Evolutionary conservation across 495 filamentous ascomycete species (phyloP), one percentile per base, ranked within the genome.

Genomic region (Xylaria grammica): DNA sequence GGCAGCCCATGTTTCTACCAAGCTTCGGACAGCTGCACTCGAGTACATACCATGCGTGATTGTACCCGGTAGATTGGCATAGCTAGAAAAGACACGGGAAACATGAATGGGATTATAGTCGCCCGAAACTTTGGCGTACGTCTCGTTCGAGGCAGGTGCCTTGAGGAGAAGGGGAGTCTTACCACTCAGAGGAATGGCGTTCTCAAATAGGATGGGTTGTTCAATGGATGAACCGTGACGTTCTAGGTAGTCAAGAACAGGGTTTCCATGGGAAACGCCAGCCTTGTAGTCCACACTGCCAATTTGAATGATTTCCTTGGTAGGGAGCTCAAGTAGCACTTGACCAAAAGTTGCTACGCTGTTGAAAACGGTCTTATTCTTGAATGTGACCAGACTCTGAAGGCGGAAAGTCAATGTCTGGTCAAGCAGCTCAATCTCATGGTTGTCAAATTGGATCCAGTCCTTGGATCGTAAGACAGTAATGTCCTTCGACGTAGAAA

Each of bases 31-130:
- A 22, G 96, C 93, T 57, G 95, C 95, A 79, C 94, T 97, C 5
- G 93, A 92, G 84, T 98, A 99, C 95, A 99, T 99, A 63, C 95
- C 95, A 75, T 99, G 94, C 2, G 94, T 97, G 75, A 99, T 99
- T 30, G 94, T 99, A 36, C 94, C 94, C 0, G 91, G 92, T 20
- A 99, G 87, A 75, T 91, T 94, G 73, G 94, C 95, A 72, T 98
- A 99, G 76, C 85, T 91, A 17, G 96, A 87, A 81, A 99, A 99
- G 40, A 97, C 92, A 55, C 94, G 89, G 2, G 95, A 97, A 48
- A 98, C 95, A 81, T 99, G 95, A 66, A 99, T 99, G 9, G 95
- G 95, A 74, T 99, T 99, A 83, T 92, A 98, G 72, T 99, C 95
- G 24, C 96, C 96, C 46, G 96, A 98, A 32, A 99, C 96, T 57